Base-by-base conservation (phyloP, 2,329 filamentous ascomycete species). In the Aotearoamyces nothofagi region DNA sequence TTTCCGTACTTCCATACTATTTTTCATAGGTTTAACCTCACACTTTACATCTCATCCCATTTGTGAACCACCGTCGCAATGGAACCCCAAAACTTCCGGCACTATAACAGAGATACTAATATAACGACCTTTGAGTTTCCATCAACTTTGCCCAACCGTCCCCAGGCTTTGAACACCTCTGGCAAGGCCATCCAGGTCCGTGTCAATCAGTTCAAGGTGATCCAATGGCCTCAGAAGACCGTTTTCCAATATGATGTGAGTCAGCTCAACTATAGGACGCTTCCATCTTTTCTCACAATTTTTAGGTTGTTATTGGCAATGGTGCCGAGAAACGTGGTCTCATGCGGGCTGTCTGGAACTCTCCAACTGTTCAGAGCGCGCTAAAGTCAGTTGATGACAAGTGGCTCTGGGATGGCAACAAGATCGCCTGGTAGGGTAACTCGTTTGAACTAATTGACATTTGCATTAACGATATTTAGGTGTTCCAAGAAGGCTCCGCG, bases 221-320 rank as follows among this genome's bases (percentile, higher is more conserved):
- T 50, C 0, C 53, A 58, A 7, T 69, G 74, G 31, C 72, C 72
- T 0, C 60, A 51, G 2, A 64, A 60, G 9, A 66, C 69, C 0
- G 68, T 94, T 13, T 74, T 74, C 37, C 86, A 94, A 47, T 96
- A 87, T 42, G 83, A 93, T 56, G 80, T 86, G 56, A 64, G 78
- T 65, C 28, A 22, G 17, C 27, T 6, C 15, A 19, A 34, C 15
- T 7, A 29, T 25, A 25, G 9, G 8, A 22, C n/a, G 8, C 9
- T 25, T 25, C 9, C 9, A 9, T 25, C 17, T 24, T 11, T 31
- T 29, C 26, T 15, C 7, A 14, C n/a, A 9, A 24, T 15, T 24
- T 10, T n/a, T 16, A 83, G 78, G 58, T 92, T 15, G 47, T 63
- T 4, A 63, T 87, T 24, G 69, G 73, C 2, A 69, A 63, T 2